Conservation (phyloP, 371 early-diverging fungal species). For the Syncephalastrum sp. region DNA sequence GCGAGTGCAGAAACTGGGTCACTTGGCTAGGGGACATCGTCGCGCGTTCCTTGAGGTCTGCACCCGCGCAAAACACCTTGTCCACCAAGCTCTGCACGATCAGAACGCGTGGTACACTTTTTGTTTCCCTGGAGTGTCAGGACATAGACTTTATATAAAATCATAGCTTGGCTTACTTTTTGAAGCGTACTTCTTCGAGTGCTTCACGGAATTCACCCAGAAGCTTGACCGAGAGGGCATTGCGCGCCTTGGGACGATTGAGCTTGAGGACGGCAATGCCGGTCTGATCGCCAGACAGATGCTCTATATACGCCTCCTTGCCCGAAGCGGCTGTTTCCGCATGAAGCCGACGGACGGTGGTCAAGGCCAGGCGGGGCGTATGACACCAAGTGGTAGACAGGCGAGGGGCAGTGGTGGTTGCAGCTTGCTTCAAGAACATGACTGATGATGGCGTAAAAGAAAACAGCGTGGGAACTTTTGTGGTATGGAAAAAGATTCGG, state of each 20-base stretch:
- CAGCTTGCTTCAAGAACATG: too few species aligned
- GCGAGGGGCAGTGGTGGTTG: too few species aligned
- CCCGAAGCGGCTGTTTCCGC: slow-evolving; percentile 12
- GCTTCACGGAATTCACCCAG: slow-evolving; percentile 72
- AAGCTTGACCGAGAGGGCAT: slow-evolving; percentile 85
- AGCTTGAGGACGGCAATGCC: slow-evolving; percentile 85
- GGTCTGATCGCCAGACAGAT: slow-evolving; percentile 52
- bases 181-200: slow-evolving; percentile 68
- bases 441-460: too few species aligned
- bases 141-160: neutral
- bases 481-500: too few species aligned
- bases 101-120: slow-evolving; percentile 73
- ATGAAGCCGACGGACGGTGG: slow-evolving; percentile 10
- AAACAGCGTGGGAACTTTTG: too few species aligned
- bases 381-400: too few species aligned
- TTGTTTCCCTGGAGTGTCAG: too few species aligned
- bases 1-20: slow-evolving; percentile 74
- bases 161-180: slow-evolving; percentile 31
- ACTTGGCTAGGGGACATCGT: slow-evolving; percentile 86
- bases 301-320: slow-evolving; percentile 67
- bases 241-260: slow-evolving; percentile 86
- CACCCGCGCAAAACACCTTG: slow-evolving; percentile 94
- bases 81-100: slow-evolving; percentile 81
- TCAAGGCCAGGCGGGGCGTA: too few species aligned
- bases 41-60: slow-evolving; percentile 94